Conservation (phyloP, 345 rosid genomes). For the Eucalyptus lansdowneana region DNA sequence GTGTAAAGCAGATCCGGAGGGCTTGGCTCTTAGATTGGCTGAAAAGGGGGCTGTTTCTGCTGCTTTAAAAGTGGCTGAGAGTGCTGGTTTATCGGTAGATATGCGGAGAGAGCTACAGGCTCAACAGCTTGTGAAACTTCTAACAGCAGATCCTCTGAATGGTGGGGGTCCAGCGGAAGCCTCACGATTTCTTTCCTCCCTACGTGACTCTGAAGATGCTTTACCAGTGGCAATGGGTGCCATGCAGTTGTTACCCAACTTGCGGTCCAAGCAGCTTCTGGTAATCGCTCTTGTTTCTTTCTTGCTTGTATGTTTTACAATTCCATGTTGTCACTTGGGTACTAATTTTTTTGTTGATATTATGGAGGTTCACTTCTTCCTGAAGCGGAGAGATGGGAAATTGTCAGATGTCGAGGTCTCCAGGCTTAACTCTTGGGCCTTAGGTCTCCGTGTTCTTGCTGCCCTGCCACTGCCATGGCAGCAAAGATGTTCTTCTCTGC, state of each 20-base stretch:
- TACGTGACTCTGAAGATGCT: slow-evolving; percentile 88
- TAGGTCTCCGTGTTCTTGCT: slow-evolving; percentile 93
- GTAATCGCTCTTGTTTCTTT: slow-evolving; percentile 20
- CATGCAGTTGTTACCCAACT: slow-evolving; percentile 89
- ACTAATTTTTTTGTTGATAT: slow-evolving; percentile 7
- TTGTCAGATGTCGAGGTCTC: slow-evolving; percentile 67
- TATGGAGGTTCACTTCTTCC: slow-evolving; percentile 85
- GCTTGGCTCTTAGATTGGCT: slow-evolving; percentile 91
- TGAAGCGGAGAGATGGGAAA: slow-evolving; percentile 82
- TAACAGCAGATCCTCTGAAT: slow-evolving; percentile 89
- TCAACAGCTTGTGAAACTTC: slow-evolving; percentile 94
- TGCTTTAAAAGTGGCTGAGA: slow-evolving; percentile 95
- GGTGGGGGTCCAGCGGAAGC: slow-evolving; percentile 99
- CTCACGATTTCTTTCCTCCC: slow-evolving; percentile 85
- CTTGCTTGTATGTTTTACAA: background rate
- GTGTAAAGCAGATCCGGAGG: slow-evolving; percentile 91
- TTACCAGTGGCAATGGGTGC: slow-evolving; percentile 97
- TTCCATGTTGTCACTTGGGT: background rate
- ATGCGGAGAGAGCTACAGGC: slow-evolving; percentile 93
- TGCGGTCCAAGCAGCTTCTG: slow-evolving; percentile 93
- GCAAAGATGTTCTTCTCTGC: slow-evolving; percentile 94
- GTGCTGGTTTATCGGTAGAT: slow-evolving; percentile 79
- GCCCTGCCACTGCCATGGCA: slow-evolving; percentile 98
- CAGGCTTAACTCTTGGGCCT: slow-evolving; percentile 96
- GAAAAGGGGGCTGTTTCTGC: slow-evolving; percentile 98